These are phyloP conservation scores for Eimeria sp. DNA, from an alignment of 169 alveolate species.

Conservation along the genomic window DNA sequence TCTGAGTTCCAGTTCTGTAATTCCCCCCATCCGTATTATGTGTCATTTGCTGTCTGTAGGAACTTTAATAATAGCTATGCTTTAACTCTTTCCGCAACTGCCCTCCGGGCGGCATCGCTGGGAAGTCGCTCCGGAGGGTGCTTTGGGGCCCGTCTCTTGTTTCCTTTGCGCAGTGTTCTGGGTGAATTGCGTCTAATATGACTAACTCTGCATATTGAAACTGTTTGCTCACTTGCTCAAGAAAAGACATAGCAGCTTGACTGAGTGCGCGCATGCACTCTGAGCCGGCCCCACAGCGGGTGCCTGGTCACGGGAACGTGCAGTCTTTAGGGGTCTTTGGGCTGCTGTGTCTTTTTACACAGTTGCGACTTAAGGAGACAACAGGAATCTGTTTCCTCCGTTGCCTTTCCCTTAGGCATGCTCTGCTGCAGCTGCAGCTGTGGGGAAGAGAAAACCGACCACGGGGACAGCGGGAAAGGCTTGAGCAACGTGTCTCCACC, in stretches of 20 bases:
- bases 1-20: background rate
- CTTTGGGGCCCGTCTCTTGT: background rate
- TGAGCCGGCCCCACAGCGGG: constrained; percentile 17
- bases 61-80: background rate
- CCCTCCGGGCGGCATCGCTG: background rate
- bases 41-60: background rate
- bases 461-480: background rate
- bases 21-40: background rate
- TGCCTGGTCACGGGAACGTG: background rate
- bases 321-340: background rate
- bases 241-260: background rate
- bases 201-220: background rate
- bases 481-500: background rate
- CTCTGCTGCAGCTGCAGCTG: background rate
- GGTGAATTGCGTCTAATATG: background rate
- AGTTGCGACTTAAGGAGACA: background rate
- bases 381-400: background rate
- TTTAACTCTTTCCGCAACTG: background rate
- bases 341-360: background rate
- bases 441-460: background rate
- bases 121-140: background rate
- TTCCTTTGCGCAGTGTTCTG: background rate
- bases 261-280: background rate
- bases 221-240: background rate
- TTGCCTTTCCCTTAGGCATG: background rate